phyloP scores from a whole-genome alignment of 768 basidiomycete species.

The Rhizopogon vulgaris region DNA sequence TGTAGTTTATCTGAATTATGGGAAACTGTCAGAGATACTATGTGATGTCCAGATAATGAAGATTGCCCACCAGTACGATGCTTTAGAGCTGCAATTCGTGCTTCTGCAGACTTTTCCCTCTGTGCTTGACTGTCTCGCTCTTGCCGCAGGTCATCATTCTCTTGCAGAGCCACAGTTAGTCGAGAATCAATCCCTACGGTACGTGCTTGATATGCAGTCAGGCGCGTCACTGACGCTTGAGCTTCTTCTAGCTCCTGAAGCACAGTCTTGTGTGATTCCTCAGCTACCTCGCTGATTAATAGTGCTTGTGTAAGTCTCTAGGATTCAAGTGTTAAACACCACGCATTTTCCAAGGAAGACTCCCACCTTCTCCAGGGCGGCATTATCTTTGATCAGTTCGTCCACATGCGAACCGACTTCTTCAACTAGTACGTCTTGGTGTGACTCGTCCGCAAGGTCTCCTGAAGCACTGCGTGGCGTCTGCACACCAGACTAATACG shows the following conservation, averaged over 20 bases:
- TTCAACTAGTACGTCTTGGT: conserved; percentile 1
- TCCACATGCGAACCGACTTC: conserved; percentile 30
- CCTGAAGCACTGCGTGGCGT: conserved; percentile 10
- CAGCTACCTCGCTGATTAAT: conserved; percentile 75
- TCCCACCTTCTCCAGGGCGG: conserved; percentile 41
- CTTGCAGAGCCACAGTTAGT: conserved; percentile 57
- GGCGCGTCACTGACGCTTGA: conserved; percentile 54
- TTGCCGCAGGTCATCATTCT: conserved; percentile 80
- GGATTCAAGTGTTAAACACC: not conserved
- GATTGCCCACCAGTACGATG: conserved; percentile 54
- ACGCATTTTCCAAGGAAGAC: not conserved
- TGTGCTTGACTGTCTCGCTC: conserved; percentile 70
- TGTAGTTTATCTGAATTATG: conserved; percentile 56
- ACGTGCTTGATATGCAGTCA: conserved; percentile 65
- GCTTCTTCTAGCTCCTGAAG: conserved; percentile 73
- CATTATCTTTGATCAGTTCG: conserved; percentile 48
- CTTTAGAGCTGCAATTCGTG: conserved; percentile 54
- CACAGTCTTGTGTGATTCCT: conserved; percentile 69
- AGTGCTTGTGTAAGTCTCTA: conserved; percentile 76
- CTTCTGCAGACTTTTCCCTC: conserved; percentile 62
- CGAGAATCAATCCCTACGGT: conserved; percentile 67
- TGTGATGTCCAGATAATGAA: not conserved
- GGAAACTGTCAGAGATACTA: not conserved
- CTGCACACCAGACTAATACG: conserved; percentile 13
- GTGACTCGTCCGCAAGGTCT: conserved; percentile 6